Base-by-base conservation (phyloP, 108 stramenopile species). In the Nannochloropsis granulata region DNA sequence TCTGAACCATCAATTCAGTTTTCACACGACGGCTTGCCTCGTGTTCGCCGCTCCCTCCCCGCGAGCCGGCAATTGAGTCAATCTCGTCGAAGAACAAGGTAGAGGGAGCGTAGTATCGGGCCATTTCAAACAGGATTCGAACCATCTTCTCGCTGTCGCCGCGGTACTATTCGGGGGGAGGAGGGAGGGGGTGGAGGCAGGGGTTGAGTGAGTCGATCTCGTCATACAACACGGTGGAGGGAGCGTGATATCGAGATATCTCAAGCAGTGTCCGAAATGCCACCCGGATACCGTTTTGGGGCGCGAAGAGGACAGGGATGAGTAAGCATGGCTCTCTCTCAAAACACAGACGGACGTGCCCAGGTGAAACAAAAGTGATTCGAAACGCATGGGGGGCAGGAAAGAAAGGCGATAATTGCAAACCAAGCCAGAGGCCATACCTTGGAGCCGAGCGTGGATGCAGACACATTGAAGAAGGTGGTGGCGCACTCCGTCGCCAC, bases 401-500 rank as follows among this genome's bases (percentile, higher is more conserved):
- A 46, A 5, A n/a, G 56, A 71, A 10, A 10, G 21, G 2, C 0
- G 56, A 71, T n/a, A 16, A 0, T 71, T 34, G 34, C 34, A 43
- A 81, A 16, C 23, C 23, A 43, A 23, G 81, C 1, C 19, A 81
- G 19, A 12, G 12, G 23, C 43, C 23, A 8, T 43, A 43, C 42
- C 34, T 92, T 92, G 71, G 87, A 88, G 24, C 89, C 86, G 21
- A 93, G 88, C 23, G 91, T 92, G 3, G 91, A 90, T 19, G 91
- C 89, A 78, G 91, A 90, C 43, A 93, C 92, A 79, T 93, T 93
- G 90, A 93, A 93, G 89, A 93, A 93, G n/a, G 92, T 92, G 16
- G 92, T 94, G 44, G 90, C 43, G 87, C 97, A 99, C 90, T 99
- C 98, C 25, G 94, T 92, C 25, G 99, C 99, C 11, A 99, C 97